A percentile compares a stretch with the other conserved stretches of the same genome.
phyloP scores from a whole-genome alignment of 129 eudicot species.

The Deinandra increscens region DNA sequence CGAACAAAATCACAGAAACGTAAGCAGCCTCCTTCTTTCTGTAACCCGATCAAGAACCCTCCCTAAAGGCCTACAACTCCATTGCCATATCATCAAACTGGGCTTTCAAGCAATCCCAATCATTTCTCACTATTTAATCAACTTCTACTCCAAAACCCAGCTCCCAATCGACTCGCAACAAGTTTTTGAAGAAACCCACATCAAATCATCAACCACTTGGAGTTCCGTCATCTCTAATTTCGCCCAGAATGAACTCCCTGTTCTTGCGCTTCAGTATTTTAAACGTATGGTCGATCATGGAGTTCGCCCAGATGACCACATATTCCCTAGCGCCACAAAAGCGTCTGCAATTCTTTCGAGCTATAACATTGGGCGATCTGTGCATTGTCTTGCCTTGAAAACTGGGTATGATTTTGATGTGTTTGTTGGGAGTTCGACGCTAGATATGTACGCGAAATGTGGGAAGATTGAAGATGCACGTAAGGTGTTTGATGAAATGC shows the following conservation, averaged over 20 bases:
- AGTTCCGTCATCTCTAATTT: slow-evolving; percentile 72
- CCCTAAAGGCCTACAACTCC: slow-evolving; percentile 59
- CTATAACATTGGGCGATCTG: slow-evolving; percentile 41
- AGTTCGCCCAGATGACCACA: slow-evolving; percentile 58
- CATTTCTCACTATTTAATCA: slow-evolving; percentile 72
- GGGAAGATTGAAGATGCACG: slow-evolving; percentile 65
- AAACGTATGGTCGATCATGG: slow-evolving; percentile 44
- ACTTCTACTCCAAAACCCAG: slow-evolving; percentile 74
- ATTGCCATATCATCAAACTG: slow-evolving; percentile 62
- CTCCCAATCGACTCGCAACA: slow-evolving; percentile 53
- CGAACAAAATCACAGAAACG: slow-evolving; percentile 40
- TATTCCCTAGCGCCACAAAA: slow-evolving; percentile 69
- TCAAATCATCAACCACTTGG: slow-evolving; percentile 82
- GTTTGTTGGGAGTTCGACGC: slow-evolving; percentile 82
- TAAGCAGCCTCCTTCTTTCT: slow-evolving; percentile 46
- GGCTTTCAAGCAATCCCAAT: slow-evolving; percentile 67
- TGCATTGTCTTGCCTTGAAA: slow-evolving; percentile 60
- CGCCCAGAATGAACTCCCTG: slow-evolving; percentile 74
- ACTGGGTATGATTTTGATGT: slow-evolving; percentile 62
- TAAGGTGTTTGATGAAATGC: slow-evolving; percentile 87
- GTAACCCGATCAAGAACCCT: slow-evolving; percentile 53
- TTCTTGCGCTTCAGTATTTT: slow-evolving; percentile 50
- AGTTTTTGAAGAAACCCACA: slow-evolving; percentile 52
- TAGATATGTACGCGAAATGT: slow-evolving; percentile 87
- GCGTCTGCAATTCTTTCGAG: slow-evolving; percentile 48